phyloP scores from a whole-genome alignment of 768 basidiomycete species.

The Termitomyces sp. region DNA sequence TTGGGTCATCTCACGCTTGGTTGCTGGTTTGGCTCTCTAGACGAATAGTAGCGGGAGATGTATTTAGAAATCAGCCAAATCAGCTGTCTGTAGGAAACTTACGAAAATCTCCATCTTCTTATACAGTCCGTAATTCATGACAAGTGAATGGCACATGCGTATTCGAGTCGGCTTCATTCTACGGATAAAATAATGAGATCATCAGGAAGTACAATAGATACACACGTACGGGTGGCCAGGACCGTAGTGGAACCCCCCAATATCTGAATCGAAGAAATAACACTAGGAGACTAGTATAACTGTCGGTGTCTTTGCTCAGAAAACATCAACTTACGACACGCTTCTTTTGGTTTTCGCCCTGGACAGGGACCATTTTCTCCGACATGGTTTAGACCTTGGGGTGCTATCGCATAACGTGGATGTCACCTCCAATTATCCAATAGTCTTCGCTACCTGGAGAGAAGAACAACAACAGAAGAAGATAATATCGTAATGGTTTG shows the following conservation, averaged over 20 bases:
- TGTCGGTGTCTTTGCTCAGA: slow-evolving; percentile 5
- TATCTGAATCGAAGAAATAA: slow-evolving; percentile 99
- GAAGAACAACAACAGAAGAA: neutral
- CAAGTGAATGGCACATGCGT: slow-evolving; percentile 98
- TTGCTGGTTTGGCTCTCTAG: slow-evolving; percentile 97
- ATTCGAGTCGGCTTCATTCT: slow-evolving; percentile 98
- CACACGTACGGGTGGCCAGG: slow-evolving; percentile 77
- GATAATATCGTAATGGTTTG: slow-evolving; percentile 5
- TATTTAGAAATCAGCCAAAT: neutral
- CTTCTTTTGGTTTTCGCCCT: slow-evolving; percentile 75
- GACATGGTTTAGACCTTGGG: slow-evolving; percentile 24
- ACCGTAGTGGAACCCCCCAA: slow-evolving; percentile 99
- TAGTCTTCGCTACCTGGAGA: neutral
- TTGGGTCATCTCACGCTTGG: slow-evolving; percentile 99
- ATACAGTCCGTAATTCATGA: slow-evolving; percentile 99
- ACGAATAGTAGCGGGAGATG: neutral
- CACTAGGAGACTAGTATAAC: slow-evolving; percentile 47
- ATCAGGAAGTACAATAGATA: slow-evolving; percentile 4
- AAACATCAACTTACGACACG: slow-evolving; percentile 65
- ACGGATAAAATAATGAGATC: slow-evolving; percentile 7
- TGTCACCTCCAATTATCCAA: neutral
- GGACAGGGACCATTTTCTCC: slow-evolving; percentile 55
- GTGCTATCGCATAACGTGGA: slow-evolving; percentile 10
- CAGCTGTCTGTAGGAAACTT: slow-evolving; percentile 27
- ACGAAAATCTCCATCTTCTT: slow-evolving; percentile 99